Evolutionary conservation across 1,139 yeast genomes (phyloP), one percentile per base, ranked within the genome.

Genomic region (Pichia sp.): DNA sequence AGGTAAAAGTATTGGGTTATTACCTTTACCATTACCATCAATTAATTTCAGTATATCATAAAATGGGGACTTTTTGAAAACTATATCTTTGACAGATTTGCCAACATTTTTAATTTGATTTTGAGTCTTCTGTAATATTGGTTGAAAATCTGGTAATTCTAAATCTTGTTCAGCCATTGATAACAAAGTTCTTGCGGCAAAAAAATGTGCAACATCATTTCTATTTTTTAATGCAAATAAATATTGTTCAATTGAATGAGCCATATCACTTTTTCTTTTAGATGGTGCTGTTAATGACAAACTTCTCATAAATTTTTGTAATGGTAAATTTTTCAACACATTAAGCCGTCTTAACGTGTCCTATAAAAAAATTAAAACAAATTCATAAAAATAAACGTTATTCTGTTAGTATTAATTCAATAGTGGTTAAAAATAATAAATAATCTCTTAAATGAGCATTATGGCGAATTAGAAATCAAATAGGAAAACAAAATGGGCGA

Each of bases 1-100:
- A 11, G 16, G 10, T 32, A 23, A 4, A 8, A 36, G 6, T 20
- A 33, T 22, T 2, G 42, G 37, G 10, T 16, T 36, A 6, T 39
- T 34, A 30, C 30, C 35, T 24, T 25, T 27, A 16, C 33, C 33
- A 23, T 39, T 37, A n/a, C 35, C 37, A 3, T 51, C 39, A 63
- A 66, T 30, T 66, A 62, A 32, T n/a, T 35, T 10, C 9, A 41
- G n/a, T 2, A 47, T 22, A 23, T 47, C 43, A 35, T 47, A 47
- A 28, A 43, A 47, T 9, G 27, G 16, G 2, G 50, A 47, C 26
- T 38, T 47, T 27, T 44, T 47, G n/a, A 47, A 47, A 11, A 30
- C 29, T 3, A 43, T 27, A 9, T 39, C 31, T n/a, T 54, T 61
- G 3, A 52, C 52, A 8, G 72, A 69, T 26, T 65, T 69, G 4